Conservation (phyloP, 768 basidiomycete genomes). For the Psilocybe azurescens region DNA sequence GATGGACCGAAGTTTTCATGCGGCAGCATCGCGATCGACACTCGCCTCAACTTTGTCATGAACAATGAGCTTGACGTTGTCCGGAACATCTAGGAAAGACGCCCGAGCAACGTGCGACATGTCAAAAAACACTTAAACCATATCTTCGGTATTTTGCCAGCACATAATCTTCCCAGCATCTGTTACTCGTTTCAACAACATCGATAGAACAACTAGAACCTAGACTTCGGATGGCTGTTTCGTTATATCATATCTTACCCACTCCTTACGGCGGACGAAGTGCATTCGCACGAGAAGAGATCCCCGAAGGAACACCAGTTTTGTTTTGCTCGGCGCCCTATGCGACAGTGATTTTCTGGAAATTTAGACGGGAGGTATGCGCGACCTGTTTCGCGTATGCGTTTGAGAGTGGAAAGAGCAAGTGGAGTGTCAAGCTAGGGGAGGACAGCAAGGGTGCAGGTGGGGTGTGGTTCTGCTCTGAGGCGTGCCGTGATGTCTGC, state of each 20-base stretch:
- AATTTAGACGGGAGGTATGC: slow-evolving; percentile 72
- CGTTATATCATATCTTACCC: slow-evolving; percentile 28
- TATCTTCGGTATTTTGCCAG: neutral
- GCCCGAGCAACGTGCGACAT: neutral
- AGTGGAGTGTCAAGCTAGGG: slow-evolving; percentile 44
- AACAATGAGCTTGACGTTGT: neutral
- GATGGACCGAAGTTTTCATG: neutral
- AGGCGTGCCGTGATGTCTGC: slow-evolving; percentile 52
- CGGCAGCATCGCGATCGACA: neutral
- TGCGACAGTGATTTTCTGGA: slow-evolving; percentile 60
- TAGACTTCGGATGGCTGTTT: neutral
- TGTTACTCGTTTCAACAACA: neutral
- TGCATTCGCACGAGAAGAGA: slow-evolving; percentile 48
- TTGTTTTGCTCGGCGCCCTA: slow-evolving; percentile 55
- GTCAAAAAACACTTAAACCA: neutral
- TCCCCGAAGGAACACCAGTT: slow-evolving; percentile 49
- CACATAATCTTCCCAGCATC: neutral
- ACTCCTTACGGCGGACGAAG: slow-evolving; percentile 59
- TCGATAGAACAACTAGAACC: neutral
- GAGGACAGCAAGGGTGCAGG: slow-evolving; percentile 28
- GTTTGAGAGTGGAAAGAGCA: slow-evolving; percentile 50
- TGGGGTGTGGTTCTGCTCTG: slow-evolving; percentile 64
- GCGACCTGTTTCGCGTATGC: slow-evolving; percentile 68
- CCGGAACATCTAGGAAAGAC: neutral
- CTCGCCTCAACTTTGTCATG: neutral